Conservation (phyloP, 2,329 filamentous ascomycete genomes). For the Leptographium lundbergii region DNA sequence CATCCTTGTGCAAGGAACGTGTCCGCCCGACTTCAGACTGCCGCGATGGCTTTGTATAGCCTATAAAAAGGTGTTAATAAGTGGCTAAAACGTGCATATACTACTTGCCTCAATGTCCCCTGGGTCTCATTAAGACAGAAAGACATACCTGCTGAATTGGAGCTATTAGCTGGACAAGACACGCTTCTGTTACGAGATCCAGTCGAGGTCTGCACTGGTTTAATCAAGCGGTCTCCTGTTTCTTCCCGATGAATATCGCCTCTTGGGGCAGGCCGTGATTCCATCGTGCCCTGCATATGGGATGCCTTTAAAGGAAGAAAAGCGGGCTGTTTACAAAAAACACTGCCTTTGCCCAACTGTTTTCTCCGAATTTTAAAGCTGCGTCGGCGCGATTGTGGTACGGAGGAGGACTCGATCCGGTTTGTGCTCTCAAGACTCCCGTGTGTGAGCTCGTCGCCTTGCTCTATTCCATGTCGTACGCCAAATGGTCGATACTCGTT, state of each 20-base stretch:
- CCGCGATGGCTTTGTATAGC: too few species aligned
- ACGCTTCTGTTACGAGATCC: neutral
- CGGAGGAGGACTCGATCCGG: neutral
- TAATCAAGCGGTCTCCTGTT: neutral
- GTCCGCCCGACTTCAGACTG: neutral
- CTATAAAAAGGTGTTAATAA: neutral
- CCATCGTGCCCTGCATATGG: neutral
- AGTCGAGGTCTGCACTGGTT: neutral
- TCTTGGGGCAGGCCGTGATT: neutral
- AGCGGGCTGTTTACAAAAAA: neutral
- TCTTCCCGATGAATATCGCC: neutral
- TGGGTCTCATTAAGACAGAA: neutral
- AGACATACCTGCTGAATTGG: neutral
- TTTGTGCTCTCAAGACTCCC: neutral
- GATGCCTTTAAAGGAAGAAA: neutral
- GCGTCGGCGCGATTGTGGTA: neutral
- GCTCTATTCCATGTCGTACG: neutral
- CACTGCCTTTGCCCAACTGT: neutral
- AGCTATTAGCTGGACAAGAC: neutral
- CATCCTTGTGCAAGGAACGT: neutral
- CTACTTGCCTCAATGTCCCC: neutral
- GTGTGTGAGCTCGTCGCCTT: neutral
- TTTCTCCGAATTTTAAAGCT: neutral
- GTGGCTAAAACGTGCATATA: neutral
- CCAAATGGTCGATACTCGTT: neutral